A percentile compares a stretch with the other conserved stretches of the same genome.
Conservation (phyloP, 2,329 filamentous ascomycete species). For the Ceratocystis huliohia region DNA sequence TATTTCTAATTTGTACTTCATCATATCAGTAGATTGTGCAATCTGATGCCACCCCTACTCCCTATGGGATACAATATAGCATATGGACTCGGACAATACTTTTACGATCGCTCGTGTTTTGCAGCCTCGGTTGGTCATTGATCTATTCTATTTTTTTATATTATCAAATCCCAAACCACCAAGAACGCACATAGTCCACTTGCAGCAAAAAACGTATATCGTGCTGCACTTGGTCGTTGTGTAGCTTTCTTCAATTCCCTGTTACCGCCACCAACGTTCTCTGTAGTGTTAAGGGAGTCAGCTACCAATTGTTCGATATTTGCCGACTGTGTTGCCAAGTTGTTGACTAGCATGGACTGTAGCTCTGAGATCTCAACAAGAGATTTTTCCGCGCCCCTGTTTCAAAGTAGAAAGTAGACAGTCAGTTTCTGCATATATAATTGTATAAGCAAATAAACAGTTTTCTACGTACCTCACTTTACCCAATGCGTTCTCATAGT, state of each 20-base stretch:
- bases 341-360: constrained; percentile 76
- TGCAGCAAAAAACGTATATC: constrained; percentile 69
- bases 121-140: neutral
- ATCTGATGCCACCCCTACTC: no score
- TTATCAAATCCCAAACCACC: constrained; percentile 64
- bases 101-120: no score
- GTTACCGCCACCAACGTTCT: constrained; percentile 83
- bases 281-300: constrained; percentile 67
- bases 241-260: constrained; percentile 77
- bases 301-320: constrained; percentile 80
- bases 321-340: constrained; percentile 72
- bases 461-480: constrained; percentile 66
- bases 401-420: neutral
- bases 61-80: no score
- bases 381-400: constrained; percentile 75
- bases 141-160: constrained; percentile 27
- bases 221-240: constrained; percentile 57
- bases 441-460: neutral
- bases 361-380: constrained; percentile 85
- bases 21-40: no score
- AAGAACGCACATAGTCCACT: constrained; percentile 62
- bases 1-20: no score
- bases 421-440: constrained; percentile 9
- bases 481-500: constrained; percentile 86
- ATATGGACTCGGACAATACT: no score